A percentile compares a stretch with the other conserved stretches of the same genome.
These are phyloP conservation scores for Pyrenula aspistea DNA, from an alignment of 495 filamentous ascomycete genomes.

Conservation along the genomic window DNA sequence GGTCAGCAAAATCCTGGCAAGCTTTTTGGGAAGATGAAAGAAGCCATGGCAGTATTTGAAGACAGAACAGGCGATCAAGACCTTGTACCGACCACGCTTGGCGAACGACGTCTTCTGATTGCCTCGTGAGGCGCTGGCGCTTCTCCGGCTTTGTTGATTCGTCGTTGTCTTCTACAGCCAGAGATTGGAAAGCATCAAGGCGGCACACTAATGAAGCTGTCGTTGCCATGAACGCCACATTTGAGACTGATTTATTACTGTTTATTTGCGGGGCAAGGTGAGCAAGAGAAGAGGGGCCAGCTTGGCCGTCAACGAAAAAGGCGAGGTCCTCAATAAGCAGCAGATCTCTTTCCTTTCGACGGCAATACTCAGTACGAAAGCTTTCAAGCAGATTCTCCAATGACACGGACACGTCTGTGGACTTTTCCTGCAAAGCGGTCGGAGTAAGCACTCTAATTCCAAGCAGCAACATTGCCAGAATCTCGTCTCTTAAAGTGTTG, in stretches of 20 bases:
- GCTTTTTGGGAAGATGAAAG: not conserved
- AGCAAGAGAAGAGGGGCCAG: slow-evolving; percentile 28
- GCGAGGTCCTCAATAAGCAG: slow-evolving; percentile 64
- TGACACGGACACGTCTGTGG: slow-evolving; percentile 7
- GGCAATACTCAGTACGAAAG: slow-evolving; percentile 61
- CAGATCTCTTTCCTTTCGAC: slow-evolving; percentile 55
- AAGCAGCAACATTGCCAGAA: slow-evolving; percentile 60
- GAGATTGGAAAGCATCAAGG: not conserved
- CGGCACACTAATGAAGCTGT: not conserved
- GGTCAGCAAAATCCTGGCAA: not conserved
- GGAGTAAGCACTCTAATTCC: slow-evolving; percentile 22
- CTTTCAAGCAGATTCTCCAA: slow-evolving; percentile 46
- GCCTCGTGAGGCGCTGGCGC: slow-evolving; percentile 16
- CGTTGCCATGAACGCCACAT: not conserved
- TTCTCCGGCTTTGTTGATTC: slow-evolving; percentile 8
- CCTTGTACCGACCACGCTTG: slow-evolving; percentile 33
- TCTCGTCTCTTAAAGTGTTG: slow-evolving; percentile 50
- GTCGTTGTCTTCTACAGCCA: not conserved
- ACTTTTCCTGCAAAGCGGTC: slow-evolving; percentile 16
- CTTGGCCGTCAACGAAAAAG: slow-evolving; percentile 30
- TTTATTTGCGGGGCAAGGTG: not conserved
- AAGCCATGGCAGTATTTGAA: slow-evolving; percentile 41
- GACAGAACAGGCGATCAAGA: slow-evolving; percentile 38
- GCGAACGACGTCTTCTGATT: slow-evolving; percentile 38
- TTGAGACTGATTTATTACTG: not conserved